These are phyloP conservation scores for Choanephora cucurbitarum DNA, from an alignment of 371 early-diverging fungal species.

Conservation along the genomic window DNA sequence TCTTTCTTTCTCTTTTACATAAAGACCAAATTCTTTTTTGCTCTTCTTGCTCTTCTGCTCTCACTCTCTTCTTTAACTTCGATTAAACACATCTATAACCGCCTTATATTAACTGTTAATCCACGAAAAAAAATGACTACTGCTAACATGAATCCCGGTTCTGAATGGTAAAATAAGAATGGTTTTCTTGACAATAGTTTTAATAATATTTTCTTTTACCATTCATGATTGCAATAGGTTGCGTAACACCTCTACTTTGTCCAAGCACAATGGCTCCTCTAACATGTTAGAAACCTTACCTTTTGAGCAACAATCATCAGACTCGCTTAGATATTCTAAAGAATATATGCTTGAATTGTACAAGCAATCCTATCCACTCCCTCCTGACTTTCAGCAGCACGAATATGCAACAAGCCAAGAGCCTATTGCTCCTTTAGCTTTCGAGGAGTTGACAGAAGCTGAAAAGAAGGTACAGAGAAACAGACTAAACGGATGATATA, in stretches of 20 bases:
- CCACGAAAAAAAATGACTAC: constrained; percentile 40
- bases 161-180: constrained; percentile 67
- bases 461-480: constrained; percentile 64
- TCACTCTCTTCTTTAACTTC: too few relatives aligned
- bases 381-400: constrained; percentile 71
- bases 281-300: constrained; percentile 16
- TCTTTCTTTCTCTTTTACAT: constrained; percentile 2
- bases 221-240: constrained; percentile 45
- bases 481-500: too few relatives aligned
- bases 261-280: constrained; percentile 32
- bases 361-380: constrained; percentile 55
- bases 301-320: constrained; percentile 31
- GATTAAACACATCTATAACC: too few relatives aligned
- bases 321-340: constrained; percentile 75
- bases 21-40: neutral
- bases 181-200: neutral
- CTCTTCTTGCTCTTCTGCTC: neutral
- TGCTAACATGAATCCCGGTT: constrained; percentile 85
- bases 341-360: constrained; percentile 80
- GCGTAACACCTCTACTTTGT: constrained; percentile 35
- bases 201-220: constrained; percentile 1
- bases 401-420: constrained; percentile 73
- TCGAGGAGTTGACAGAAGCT: constrained; percentile 60
- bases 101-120: too few relatives aligned
- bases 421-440: constrained; percentile 64